Evolutionary conservation across 768 basidiomycete genomes (phyloP).

Genomic region (Boletus speciosus): DNA sequence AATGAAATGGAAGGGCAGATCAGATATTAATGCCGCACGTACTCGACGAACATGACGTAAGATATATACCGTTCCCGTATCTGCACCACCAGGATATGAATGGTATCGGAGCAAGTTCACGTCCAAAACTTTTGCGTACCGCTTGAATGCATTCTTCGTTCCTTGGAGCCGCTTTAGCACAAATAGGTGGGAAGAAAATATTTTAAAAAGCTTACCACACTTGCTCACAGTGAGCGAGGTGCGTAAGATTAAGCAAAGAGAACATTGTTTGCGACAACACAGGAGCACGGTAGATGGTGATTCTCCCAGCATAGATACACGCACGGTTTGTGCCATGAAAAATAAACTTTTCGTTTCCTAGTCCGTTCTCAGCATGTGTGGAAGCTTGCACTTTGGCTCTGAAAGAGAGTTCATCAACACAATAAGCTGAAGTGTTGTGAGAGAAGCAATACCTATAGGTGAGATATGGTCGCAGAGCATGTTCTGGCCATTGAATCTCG

Average conservation of each 20-base stretch:
- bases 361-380: not conserved
- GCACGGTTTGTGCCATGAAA: conserved; percentile 17
- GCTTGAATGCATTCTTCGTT: conserved; percentile 16
- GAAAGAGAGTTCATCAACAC: not conserved
- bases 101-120: not conserved
- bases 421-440: not conserved
- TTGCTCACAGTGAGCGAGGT: conserved; percentile 13
- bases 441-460: conserved; percentile 3
- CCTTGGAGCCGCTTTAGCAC: conserved; percentile 3
- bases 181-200: not conserved
- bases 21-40: not conserved
- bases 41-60: conserved; percentile 15
- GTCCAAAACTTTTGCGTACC: conserved; percentile 1
- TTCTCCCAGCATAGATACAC: conserved; percentile 12
- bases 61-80: conserved; percentile 14
- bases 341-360: conserved; percentile 10
- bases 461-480: conserved; percentile 8
- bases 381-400: conserved; percentile 8
- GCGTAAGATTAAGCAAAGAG: conserved; percentile 12
- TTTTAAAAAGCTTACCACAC: not conserved
- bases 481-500: conserved; percentile 10
- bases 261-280: conserved; percentile 6
- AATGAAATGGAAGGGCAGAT: not conserved
- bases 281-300: conserved; percentile 8
- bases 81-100: not conserved